Evolutionary conservation across 73 alveolate species (phyloP).

Genomic region (Paramecium sonneborni): DNA sequence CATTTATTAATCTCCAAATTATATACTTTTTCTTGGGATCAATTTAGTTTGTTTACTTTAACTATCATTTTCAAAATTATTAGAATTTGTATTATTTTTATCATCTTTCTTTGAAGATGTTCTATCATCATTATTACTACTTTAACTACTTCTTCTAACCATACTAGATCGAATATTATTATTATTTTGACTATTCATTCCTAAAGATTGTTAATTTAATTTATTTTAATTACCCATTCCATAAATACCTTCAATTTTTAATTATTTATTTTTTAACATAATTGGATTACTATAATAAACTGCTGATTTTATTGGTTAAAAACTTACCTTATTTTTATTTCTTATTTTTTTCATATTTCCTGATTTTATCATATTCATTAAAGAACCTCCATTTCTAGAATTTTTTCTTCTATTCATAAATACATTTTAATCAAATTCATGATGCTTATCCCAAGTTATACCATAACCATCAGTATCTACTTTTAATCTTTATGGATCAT

Average conservation of each 20-base stretch:
- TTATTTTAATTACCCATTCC: constrained; percentile 25
- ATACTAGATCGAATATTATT: constrained; percentile 8
- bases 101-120: neutral
- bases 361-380: neutral
- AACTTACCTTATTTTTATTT: neutral
- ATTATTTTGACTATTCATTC: neutral
- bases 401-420: neutral
- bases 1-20: neutral
- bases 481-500: neutral
- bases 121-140: constrained; percentile 2
- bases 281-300: constrained; percentile 31
- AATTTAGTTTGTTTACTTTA: neutral
- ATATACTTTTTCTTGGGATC: neutral
- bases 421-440: neutral
- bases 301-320: constrained; percentile 4
- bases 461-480: constrained; percentile 19
- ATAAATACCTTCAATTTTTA: constrained; percentile 20
- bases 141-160: neutral
- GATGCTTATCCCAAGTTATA: neutral
- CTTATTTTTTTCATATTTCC: neutral
- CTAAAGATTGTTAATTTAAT: neutral
- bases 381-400: neutral
- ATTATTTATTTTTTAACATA: neutral
- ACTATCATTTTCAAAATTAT: neutral
- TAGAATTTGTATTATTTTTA: neutral